Evolutionary conservation across 78 protist genomes (phyloP), one percentile per base, ranked within the genome.

Genomic region (Chrysochromulina parva): DNA sequence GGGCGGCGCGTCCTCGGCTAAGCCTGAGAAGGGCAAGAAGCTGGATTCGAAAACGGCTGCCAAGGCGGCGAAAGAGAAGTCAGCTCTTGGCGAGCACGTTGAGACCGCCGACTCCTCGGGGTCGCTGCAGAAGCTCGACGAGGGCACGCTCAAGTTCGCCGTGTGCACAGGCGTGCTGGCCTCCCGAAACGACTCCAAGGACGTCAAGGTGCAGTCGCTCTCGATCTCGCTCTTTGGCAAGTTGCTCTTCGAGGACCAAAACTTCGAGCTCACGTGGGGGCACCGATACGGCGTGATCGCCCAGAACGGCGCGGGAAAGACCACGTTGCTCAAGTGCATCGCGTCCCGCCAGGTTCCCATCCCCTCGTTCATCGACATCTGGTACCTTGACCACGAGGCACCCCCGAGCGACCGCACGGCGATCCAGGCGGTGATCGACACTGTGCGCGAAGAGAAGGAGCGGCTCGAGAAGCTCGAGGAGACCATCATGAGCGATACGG

Each of bases 361-460:
- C 53, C 87, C 93, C 3, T 59, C n/a, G 53, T 66, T 48, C 88
- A 1, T 91, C 6, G 89, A 87, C 55, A 85, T 94, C 48, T 87
- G 62, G 86, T 89, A 74, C 62, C 73, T 94, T 24, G 90, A 91
- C 71, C 78, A 73, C 62, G 95, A 94, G 85, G 95, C 74, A 7
- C 62, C 69, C 55, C 88, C 93, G 2, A 24, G 78, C 65, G 93
- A 91, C 19, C 38, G 78, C 22, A 60, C 95, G 3, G 92, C 95
- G 19, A 50, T 94, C 38, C 94, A 94, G 38, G 28, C 89, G 10
- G 95, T 94, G 17, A 55, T 93, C 47, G 92, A 74, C 60, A n/a
- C 59, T 20, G 94, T 85, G 84, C 84, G 84, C 84, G 38, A 50
- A 13, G 84, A 74, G 84, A 48, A 74, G 84, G 54, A 47, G 55